Evolutionary conservation across 148 eudicot genomes (phyloP), one percentile per base, ranked within the genome.

Genomic region (Camellia granthamiana): DNA sequence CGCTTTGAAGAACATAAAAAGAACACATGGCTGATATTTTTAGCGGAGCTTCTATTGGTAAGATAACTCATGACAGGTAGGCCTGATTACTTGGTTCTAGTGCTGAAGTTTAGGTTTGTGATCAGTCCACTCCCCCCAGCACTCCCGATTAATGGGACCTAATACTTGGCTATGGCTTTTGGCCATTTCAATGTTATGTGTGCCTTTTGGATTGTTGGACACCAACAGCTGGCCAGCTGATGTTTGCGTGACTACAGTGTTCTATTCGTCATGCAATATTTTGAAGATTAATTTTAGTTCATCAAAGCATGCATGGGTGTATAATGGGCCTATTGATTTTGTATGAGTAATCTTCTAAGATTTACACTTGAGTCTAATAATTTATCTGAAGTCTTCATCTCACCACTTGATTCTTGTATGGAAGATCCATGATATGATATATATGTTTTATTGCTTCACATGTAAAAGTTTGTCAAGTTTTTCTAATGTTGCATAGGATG

Each of bases 341-440:
- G 52, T 7, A 3, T 30, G 7, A 41, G 47, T 66, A 66, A 30
- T 43, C 3, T 68, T 41, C 1, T 68, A 68, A 42, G 47, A 8
- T 38, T 41, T 46, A 21, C 14, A 70, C 54, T 16, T 70, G 9
- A 46, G 18, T 44, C 54, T 19, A 46, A 46, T 46, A 43, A 46
- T 69, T 15, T 44, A 14, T 8, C 55, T 16, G 58, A 72, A 72
- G 60, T 11, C 54, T 72, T 72, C 75, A 72, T 72, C 60, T 21
- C 43, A 52, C n/a, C 23, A 51, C 59, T n/a, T 72, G 18, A 72
- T 49, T 49, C 59, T 51, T 72, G 8, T 21, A 58, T 16, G 18
- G 65, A 14, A 56, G 3, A 16, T 62, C 65, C 65, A 62, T 18
- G 65, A n/a, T 5, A 62, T 10, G 11, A 30, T 62, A 19, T 19